A percentile compares a stretch with the other conserved stretches of the same genome.
These are phyloP conservation scores for Fusarium mangiferae DNA, from an alignment of 2,329 filamentous ascomycete species.

Conservation along the genomic window DNA sequence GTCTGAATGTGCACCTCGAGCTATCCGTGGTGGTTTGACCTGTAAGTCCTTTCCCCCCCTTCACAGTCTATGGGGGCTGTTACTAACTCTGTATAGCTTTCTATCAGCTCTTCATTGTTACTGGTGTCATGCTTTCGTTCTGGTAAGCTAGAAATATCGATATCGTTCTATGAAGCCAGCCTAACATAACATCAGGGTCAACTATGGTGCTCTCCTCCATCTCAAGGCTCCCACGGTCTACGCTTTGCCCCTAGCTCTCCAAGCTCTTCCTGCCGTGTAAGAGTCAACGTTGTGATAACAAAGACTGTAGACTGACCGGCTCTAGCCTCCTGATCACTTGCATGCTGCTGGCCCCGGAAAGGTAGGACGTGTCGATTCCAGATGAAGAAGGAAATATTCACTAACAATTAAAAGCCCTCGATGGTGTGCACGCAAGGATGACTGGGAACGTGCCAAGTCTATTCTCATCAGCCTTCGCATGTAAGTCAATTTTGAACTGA, in stretches of 20 bases:
- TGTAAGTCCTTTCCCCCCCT: conserved; percentile 41
- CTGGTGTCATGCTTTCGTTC: conserved; percentile 56
- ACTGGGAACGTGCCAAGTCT: conserved; percentile 70
- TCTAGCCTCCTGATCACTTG: conserved; percentile 62
- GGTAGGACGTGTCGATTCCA: conserved; percentile 34
- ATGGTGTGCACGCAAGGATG: conserved; percentile 74
- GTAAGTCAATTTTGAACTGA: conserved; percentile 34
- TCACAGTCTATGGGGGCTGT: not conserved
- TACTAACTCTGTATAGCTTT: conserved; percentile 47
- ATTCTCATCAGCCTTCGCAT: conserved; percentile 64
- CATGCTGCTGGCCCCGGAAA: conserved; percentile 69
- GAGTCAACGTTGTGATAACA: not conserved
- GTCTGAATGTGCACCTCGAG: conserved; percentile 61
- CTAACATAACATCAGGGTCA: conserved; percentile 61
- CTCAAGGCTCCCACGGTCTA: conserved; percentile 61
- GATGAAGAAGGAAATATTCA: not conserved
- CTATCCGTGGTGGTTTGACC: conserved; percentile 62
- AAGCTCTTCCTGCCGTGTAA: conserved; percentile 69
- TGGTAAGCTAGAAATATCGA: conserved; percentile 45
- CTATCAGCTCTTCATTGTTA: conserved; percentile 62
- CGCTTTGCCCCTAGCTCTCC: conserved; percentile 71
- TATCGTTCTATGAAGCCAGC: not conserved
- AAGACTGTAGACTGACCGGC: not conserved
- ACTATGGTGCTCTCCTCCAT: conserved; percentile 63
- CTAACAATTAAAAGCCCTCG: conserved; percentile 63